Evolutionary conservation across 352 stramenopile genomes (phyloP), one percentile per base, ranked within the genome.

Genomic region (Pythium volutum): DNA sequence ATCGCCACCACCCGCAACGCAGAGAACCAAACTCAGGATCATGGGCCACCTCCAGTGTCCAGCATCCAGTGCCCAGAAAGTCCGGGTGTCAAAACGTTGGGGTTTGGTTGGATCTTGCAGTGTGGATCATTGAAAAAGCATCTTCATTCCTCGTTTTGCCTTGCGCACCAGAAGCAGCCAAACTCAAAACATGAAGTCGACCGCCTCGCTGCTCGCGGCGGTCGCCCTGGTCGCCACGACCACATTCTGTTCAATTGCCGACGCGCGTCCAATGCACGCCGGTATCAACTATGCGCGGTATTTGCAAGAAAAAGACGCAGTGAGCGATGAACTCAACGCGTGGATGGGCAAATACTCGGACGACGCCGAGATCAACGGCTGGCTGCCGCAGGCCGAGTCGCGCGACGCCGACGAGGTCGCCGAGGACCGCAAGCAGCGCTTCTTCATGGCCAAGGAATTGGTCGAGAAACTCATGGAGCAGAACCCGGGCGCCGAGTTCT

Each of bases 401-500:
- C 70, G 66, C 10, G 64, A 55, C n/a, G 51, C 63, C 16, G 76
- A 79, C 27, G 54, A 62, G 5, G 45, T 60, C 38, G 34, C 36
- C 8, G 62, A 69, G 41, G 62, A 69, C 36, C 42, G 25, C 31
- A 60, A 61, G 41, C 55, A 64, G 34, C 62, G 62, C 7, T 69
- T 69, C 49, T 69, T 71, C 58, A 51, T 71, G 50, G 25, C 51
- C 23, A 59, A 59, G 20, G 45, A 63, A 39, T 22, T 64, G 31
- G 80, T 88, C 39, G 62, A 73, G 59, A 55, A 80, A 27, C 68
- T 57, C n/a, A 62, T 82, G 69, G 33, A 47, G 4, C 47, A 51
- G 6, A 88, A 91, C 61, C 78, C 82, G 1, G 71, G 83, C 15
- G 83, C 83, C 0, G 36, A 69, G 34, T 90, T 92, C 72, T 80